Evolutionary conservation across 176 grass and related monocot species (phyloP), one percentile per base, ranked within the genome.

Genomic region (Lolium multiflorum): DNA sequence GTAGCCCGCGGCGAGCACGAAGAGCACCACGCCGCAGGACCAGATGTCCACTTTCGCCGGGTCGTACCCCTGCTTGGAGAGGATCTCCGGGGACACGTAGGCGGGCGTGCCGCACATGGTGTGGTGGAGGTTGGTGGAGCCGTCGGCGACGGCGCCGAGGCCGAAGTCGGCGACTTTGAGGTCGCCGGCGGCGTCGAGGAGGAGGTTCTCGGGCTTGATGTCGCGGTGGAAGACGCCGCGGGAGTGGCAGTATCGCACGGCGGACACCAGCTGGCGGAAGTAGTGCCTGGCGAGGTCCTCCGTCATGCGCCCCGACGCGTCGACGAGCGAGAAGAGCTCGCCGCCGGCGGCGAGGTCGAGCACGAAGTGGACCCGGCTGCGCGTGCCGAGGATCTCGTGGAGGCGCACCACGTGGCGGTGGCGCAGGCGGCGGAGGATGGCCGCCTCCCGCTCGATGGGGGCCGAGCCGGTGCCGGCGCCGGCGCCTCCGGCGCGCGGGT

Each of bases 191-290:
- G 24, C 88, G 83, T 94, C 96, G 1, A 95, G 85, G 1, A 98
- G 91, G 7, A 98, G 77, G 54, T 98, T 98, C 87, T 95, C 93
- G 13, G 91, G 96, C 88, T 98, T 98, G 74, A 98, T 93, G 87
- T 98, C 96, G 49, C 96, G 91, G 93, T 98, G 96, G 88, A 56
- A 98, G 9, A 98, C 90, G 20, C 91, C 93, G 44, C 92, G 95
- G 11, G 92, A 81, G 52, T 97, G 95, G 91, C 89, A 94, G 87
- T 91, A 97, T 0, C 87, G 88, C 7, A 97, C 71, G 12, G 95
- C 92, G 21, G 95, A 97, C 0, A 95, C 61, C 5, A 97, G 86
- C 82, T 97, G 95, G 4, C 79, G 91, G 87, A 97, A 95, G 78
- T 93, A 91, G 39, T 89, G 85, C 5, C 92, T 56, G 0, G 91